A percentile compares a stretch with the other conserved stretches of the same genome.
Conservation (phyloP, 306 rosid genomes). For the Prunus dulcis region DNA sequence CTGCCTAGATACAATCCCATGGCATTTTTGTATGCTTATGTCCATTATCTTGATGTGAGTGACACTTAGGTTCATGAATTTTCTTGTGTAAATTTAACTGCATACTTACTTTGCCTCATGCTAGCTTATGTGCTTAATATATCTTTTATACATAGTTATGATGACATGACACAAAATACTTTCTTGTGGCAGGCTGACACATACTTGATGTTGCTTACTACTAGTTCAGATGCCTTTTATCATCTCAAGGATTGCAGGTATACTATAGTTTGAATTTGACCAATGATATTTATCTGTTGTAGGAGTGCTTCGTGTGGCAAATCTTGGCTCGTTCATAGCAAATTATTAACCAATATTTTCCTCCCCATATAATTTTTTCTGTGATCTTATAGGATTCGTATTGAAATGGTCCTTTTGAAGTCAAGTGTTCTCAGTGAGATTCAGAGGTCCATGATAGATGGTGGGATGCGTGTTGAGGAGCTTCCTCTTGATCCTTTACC, state of each 20-base stretch:
- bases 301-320: constrained; percentile 11
- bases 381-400: constrained; percentile 63
- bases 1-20: constrained; percentile 92
- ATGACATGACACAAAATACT: constrained; percentile 12
- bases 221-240: constrained; percentile 82
- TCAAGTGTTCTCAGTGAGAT: constrained; percentile 81
- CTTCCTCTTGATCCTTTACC: constrained; percentile 65
- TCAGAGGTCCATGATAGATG: constrained; percentile 84
- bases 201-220: constrained; percentile 81
- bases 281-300: constrained; percentile 16
- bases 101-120: neutral
- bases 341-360: neutral
- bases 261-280: constrained; percentile 18
- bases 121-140: neutral
- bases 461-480: constrained; percentile 90
- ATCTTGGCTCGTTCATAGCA: constrained; percentile 2
- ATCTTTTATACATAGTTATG: neutral
- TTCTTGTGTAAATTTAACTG: neutral
- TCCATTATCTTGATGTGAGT: constrained; percentile 88
- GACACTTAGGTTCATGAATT: neutral
- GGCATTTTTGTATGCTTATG: constrained; percentile 91
- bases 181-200: constrained; percentile 67
- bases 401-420: constrained; percentile 78
- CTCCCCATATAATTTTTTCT: constrained; percentile 24
- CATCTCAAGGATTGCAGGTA: constrained; percentile 97